Evolutionary conservation across 495 filamentous ascomycete genomes (phyloP).

Genomic region (Penicillium cataractarum): DNA sequence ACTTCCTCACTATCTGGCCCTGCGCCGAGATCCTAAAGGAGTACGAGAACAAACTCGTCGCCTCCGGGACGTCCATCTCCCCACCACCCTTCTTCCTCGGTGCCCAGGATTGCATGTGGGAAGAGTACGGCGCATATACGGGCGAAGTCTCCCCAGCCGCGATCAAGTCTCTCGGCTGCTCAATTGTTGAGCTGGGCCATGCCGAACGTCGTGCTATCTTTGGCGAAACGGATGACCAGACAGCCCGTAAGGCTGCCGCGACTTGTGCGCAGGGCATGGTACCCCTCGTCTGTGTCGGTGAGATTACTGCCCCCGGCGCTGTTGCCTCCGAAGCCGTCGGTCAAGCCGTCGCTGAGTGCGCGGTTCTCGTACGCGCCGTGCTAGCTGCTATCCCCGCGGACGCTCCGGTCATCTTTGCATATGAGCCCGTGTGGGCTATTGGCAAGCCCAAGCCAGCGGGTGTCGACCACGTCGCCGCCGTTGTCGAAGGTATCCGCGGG

Average conservation of each 20-base stretch:
- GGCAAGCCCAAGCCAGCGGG: conserved; percentile 72
- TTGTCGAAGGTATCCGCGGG: conserved; percentile 63
- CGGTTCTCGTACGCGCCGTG: conserved; percentile 62
- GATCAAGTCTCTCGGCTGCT: conserved; percentile 64
- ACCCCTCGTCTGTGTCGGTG: conserved; percentile 81
- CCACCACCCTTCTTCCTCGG: conserved; percentile 61
- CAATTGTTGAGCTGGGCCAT: conserved; percentile 77
- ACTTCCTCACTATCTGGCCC: conserved; percentile 68
- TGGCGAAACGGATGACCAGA: conserved; percentile 67
- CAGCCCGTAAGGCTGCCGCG: conserved; percentile 68
- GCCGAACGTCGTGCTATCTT: conserved; percentile 74
- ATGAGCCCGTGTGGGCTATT: conserved; percentile 92
- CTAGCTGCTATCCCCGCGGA: conserved; percentile 58
- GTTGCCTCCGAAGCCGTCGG: conserved; percentile 57
- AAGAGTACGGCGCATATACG: conserved; percentile 67
- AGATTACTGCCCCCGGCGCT: conserved; percentile 53
- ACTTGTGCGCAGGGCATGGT: conserved; percentile 68
- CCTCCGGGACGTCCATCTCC: conserved; percentile 21
- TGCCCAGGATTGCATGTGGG: conserved; percentile 74
- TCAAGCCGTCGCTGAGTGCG: conserved; percentile 65
- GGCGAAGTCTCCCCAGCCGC: conserved; percentile 74
- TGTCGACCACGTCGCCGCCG: conserved; percentile 69
- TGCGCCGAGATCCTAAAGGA: conserved; percentile 54
- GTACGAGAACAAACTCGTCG: conserved; percentile 37
- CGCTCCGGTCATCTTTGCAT: conserved; percentile 77